phyloP scores from a whole-genome alignment of 2,329 filamentous ascomycete species.

The Aspergillus niger region DNA sequence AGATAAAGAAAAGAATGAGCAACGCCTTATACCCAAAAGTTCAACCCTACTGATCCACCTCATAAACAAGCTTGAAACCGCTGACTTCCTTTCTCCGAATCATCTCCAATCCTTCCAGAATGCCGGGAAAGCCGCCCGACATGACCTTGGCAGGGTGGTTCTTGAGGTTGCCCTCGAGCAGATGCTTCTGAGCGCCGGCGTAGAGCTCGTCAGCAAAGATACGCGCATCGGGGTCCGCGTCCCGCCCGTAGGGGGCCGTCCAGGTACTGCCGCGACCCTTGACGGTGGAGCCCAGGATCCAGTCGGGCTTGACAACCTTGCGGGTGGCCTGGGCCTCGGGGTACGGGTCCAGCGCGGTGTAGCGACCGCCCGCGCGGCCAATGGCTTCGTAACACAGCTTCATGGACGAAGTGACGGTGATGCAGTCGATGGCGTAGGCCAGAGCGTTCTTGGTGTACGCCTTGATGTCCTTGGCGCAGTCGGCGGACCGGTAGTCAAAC shows the following conservation, averaged over 20 bases:
- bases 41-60: too few relatives aligned
- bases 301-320: conserved; percentile 6
- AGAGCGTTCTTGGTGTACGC: conserved; percentile 42
- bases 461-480: conserved; percentile 30
- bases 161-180: not conserved
- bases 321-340: not conserved
- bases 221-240: not conserved
- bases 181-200: not conserved
- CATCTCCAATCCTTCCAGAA: not conserved
- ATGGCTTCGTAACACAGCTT: conserved; percentile 34
- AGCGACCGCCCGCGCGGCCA: conserved; percentile 33
- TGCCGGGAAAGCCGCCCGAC: not conserved
- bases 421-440: conserved; percentile 45
- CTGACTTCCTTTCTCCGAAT: not conserved
- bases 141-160: not conserved
- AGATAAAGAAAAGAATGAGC: too few relatives aligned
- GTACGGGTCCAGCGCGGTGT: conserved; percentile 19
- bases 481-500: conserved; percentile 10
- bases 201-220: not conserved
- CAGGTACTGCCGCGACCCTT: not conserved
- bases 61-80: not conserved
- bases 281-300: conserved; percentile 3
- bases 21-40: too few relatives aligned
- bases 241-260: conserved; percentile 1
- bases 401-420: conserved; percentile 38